A percentile compares a stretch with the other conserved stretches of the same genome.
These are phyloP conservation scores for Apiotrichum mycotoxinovorans DNA, from an alignment of 1,284 basidiomycete species.

Conservation along the genomic window DNA sequence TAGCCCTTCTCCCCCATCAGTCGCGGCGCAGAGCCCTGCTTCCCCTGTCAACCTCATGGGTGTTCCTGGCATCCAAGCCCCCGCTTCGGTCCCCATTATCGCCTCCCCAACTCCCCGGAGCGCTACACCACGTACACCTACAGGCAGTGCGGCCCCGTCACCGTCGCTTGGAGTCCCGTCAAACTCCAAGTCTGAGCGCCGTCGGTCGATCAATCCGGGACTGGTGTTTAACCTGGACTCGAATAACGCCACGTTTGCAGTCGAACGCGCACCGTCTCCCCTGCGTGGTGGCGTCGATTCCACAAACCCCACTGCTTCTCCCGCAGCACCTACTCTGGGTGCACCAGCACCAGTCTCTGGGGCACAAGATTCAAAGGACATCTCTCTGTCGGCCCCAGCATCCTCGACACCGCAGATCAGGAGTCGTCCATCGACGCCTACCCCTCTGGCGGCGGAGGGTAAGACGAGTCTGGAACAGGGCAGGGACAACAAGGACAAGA, in stretches of 20 bases:
- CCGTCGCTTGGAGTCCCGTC: slow-evolving; percentile 41
- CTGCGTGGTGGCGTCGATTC: slow-evolving; percentile 23
- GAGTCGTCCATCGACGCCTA: background rate
- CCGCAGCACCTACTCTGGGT: background rate
- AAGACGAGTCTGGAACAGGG: background rate
- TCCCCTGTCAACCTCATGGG: background rate
- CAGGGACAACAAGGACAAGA: background rate
- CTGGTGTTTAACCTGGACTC: slow-evolving; percentile 47
- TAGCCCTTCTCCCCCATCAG: background rate
- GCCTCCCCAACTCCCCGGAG: background rate
- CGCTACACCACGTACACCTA: slow-evolving; percentile 5
- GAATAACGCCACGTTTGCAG: slow-evolving; percentile 34
- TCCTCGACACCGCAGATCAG: slow-evolving; percentile 1
- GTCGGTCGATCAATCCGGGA: slow-evolving; percentile 50
- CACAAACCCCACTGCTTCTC: background rate
- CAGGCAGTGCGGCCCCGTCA: background rate
- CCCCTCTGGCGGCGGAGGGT: background rate
- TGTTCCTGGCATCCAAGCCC: background rate
- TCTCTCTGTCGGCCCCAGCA: background rate
- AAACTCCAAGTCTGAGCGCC: slow-evolving; percentile 35
- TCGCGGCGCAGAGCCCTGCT: background rate
- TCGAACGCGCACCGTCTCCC: slow-evolving; percentile 47
- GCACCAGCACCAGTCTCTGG: background rate
- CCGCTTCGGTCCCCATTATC: background rate
- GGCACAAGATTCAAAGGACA: background rate